Conservation (phyloP, 306 rosid genomes). For the Albizia julibrissin region DNA sequence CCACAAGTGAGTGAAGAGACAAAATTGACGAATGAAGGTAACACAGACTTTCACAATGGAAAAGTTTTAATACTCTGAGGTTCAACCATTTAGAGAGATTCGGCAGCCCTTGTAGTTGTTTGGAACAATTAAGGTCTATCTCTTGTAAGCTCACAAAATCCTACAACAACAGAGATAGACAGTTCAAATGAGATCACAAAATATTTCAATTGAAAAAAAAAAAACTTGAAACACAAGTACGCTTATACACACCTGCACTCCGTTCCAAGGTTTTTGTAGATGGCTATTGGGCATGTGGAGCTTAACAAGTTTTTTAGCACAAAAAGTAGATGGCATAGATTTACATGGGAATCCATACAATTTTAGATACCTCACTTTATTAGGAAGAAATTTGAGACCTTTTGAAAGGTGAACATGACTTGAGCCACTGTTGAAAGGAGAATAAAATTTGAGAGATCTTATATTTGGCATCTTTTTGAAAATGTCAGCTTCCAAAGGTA, state of each 20-base stretch:
- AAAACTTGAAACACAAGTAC: not conserved
- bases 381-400: not conserved
- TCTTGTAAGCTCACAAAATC: not conserved
- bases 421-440: too few relatives aligned
- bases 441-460: too few relatives aligned
- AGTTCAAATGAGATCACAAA: not conserved
- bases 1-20: too few relatives aligned
- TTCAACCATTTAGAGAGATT: conserved; percentile 19
- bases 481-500: too few relatives aligned
- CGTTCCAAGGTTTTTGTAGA: not conserved
- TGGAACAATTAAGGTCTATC: not conserved
- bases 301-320: not conserved
- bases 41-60: too few relatives aligned
- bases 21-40: too few relatives aligned
- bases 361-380: not conserved
- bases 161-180: not conserved
- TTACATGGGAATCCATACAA: not conserved
- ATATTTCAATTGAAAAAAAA: not conserved
- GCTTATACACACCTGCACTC: not conserved
- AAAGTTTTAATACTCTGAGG: not conserved
- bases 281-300: too few relatives aligned
- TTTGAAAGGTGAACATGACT: too few relatives aligned
- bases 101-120: conserved; percentile 20
- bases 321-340: too few relatives aligned
- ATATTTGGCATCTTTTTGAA: too few relatives aligned